Base-by-base conservation (phyloP, 1,284 basidiomycete species). In the Ustilago esculenta region DNA sequence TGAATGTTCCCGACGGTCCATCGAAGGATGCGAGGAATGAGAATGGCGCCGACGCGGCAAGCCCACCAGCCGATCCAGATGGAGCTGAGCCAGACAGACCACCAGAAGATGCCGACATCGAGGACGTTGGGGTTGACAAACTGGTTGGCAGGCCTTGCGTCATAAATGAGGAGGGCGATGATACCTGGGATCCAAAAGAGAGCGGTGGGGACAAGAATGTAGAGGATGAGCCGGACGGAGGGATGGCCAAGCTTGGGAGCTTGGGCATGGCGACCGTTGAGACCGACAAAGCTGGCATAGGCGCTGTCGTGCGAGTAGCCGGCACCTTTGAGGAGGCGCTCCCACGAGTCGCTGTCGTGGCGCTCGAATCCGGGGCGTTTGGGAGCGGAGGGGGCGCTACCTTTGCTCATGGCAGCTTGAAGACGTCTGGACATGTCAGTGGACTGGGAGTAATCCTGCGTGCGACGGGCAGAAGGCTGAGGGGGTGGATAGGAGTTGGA, bases 41-140 rank as follows among this genome's bases (percentile, higher is more conserved):
- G 51, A 75, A 83, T 89, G 85, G 90, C 85, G 29, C 84, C 82
- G 5, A 90, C 90, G 36, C 90, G 85, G 6, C 88, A 85, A 34
- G 83, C 87, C 92, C 92, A 95, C 90, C 92, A 94, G 18, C 91
- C 90, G 85, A 76, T 86, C 92, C 92, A 94, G 25, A 87, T 84
- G 34, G 92, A 86, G 34, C 86, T 87, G 35, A 93, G 84, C 91
- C 91, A 94, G 59, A 92, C 88, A 52, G 90, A 92, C 92, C 92
- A 95, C 87, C 88, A 94, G 10, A 91, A 53, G 35, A 92, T 83
- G 49, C 84, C 85, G 11, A 90, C 86, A 54, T 52, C 83, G 86
- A 76, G 65, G 88, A 88, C 27, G 80, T 68, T 45, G 67, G 76
- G 70, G 73, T 80, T 34, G 57, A 70, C 83, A 84, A 86, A 65